Conservation (phyloP, 192 early-diverging fungal species). For the Radiomyces spectabilis region DNA sequence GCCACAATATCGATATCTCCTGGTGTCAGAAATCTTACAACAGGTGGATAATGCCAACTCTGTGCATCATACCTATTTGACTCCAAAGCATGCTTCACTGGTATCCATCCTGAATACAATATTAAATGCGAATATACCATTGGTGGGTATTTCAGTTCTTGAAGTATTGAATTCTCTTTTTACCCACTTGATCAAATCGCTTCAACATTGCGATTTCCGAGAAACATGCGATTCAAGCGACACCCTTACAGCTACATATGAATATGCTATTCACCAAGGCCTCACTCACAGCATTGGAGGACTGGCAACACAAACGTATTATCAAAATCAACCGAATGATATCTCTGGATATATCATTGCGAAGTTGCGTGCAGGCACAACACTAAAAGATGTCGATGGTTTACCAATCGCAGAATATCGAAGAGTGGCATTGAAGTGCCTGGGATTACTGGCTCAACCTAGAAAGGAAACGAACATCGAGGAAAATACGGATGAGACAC, state of each 20-base stretch:
- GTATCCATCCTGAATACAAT: constrained; percentile 35
- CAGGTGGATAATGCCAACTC: constrained; percentile 25
- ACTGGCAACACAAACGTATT: constrained; percentile 47
- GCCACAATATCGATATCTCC: constrained; percentile 40
- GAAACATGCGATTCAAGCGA: neutral
- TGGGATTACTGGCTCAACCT: constrained; percentile 32
- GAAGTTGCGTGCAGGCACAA: constrained; percentile 22
- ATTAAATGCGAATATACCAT: constrained; percentile 30
- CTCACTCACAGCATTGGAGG: constrained; percentile 25
- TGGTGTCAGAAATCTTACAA: constrained; percentile 39
- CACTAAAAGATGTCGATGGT: constrained; percentile 26
- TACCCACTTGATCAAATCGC: constrained; percentile 27
- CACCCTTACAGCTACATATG: neutral
- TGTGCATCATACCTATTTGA: neutral
- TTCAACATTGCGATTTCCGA: neutral
- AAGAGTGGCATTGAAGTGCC: constrained; percentile 34
- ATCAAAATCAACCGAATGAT: constrained; percentile 46
- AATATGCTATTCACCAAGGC: constrained; percentile 14
- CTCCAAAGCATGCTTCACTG: constrained; percentile 34
- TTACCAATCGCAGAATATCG: constrained; percentile 32
- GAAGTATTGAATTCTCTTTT: constrained; percentile 44
- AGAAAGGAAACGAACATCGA: constrained; percentile 22
- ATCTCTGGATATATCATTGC: constrained; percentile 43
- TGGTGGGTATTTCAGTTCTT: constrained; percentile 43
- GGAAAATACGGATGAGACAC: neutral